A percentile compares a stretch with the other conserved stretches of the same genome.
Conservation (phyloP, 169 alveolate genomes). For the Plasmodium gonderi region DNA sequence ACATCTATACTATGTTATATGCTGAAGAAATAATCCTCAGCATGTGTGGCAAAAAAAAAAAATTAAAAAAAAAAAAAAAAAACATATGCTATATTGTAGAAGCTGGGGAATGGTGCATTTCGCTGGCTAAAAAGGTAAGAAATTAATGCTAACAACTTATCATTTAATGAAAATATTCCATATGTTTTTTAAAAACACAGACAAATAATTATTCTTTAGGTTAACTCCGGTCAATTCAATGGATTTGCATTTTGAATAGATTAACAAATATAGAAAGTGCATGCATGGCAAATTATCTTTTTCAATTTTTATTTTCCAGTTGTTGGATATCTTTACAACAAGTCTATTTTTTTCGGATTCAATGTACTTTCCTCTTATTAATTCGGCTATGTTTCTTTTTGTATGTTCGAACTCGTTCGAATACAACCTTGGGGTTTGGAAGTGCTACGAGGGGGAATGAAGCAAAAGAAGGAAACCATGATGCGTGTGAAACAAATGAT, state of each 20-base stretch:
- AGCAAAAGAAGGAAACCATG: background rate
- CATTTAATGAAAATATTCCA: conserved; percentile 12
- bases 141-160: background rate
- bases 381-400: conserved; percentile 8
- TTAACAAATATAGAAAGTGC: conserved; percentile 25
- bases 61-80: too few relatives aligned
- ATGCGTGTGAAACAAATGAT: too few relatives aligned
- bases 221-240: conserved; percentile 64
- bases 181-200: conserved; percentile 13
- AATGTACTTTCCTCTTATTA: conserved; percentile 28
- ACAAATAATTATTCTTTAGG: conserved; percentile 38
- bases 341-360: conserved; percentile 41
- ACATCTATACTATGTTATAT: too few relatives aligned
- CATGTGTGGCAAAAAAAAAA: background rate
- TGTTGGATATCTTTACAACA: conserved; percentile 11
- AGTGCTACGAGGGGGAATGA: conserved; percentile 19
- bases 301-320: conserved; percentile 22
- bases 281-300: conserved; percentile 24
- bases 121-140: background rate
- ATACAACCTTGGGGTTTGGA: conserved; percentile 15
- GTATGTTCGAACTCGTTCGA: conserved; percentile 31
- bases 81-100: too few relatives aligned
- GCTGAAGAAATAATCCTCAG: too few relatives aligned
- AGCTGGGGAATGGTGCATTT: background rate
- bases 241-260: conserved; percentile 66